Evolutionary conservation across 257 asterid genomes (phyloP).

Genomic region (Solanum medicagineum): DNA sequence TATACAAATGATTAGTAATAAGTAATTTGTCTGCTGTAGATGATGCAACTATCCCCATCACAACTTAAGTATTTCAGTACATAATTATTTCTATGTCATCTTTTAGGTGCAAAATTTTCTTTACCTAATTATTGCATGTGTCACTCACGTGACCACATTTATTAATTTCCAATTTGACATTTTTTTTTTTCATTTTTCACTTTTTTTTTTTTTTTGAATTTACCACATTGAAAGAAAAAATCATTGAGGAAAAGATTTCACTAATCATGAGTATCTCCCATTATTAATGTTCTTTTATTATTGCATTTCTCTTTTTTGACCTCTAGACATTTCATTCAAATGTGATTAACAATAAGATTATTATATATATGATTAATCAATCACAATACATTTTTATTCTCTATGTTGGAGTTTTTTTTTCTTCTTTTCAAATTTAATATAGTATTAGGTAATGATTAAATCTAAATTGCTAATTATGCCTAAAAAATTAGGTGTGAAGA

Average conservation of each 20-base stretch:
- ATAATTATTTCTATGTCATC: not conserved
- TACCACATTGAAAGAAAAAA: not conserved
- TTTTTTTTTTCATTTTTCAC: not conserved
- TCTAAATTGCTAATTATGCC: not conserved
- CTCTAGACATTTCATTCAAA: not conserved
- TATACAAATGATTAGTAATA: slow-evolving; percentile 7
- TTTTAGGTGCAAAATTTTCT: not conserved
- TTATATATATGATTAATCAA: not conserved
- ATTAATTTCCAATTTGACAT: not conserved
- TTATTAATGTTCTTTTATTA: not conserved
- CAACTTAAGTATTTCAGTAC: not conserved
- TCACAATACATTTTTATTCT: not conserved
- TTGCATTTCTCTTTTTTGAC: not conserved
- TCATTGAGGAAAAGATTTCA: not conserved
- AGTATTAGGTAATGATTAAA: not conserved
- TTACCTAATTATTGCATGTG: not conserved
- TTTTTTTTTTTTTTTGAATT: not conserved
- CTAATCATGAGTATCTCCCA: not conserved
- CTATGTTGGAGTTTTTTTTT: not conserved
- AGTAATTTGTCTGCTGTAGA: slow-evolving; percentile 9
- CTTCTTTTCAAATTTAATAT: not conserved
- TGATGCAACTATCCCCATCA: slow-evolving; percentile 2
- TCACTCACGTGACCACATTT: not conserved
- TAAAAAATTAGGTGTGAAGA: not conserved
- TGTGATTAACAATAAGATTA: not conserved